Percentiles rank a stretch among this genome's conserved stretches.
These are phyloP conservation scores for Paramecium sexaurelia DNA, from an alignment of 73 alveolate species.

Conservation along the genomic window DNA sequence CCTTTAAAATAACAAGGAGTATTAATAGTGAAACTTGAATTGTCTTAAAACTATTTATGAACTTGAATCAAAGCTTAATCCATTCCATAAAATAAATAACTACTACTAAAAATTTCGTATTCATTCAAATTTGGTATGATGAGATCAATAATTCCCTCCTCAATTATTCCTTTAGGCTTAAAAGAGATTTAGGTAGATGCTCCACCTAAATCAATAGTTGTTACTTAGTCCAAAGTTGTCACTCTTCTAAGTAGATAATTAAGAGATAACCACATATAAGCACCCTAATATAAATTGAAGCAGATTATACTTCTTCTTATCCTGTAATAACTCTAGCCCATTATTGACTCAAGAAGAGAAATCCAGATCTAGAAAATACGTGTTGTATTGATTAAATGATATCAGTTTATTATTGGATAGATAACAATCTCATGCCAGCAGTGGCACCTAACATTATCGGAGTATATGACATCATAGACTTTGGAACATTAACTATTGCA, in stretches of 20 bases:
- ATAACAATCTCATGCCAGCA: conserved; percentile 64
- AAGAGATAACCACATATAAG: conserved; percentile 63
- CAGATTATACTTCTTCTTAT: conserved; percentile 5
- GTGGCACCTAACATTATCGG: conserved; percentile 68
- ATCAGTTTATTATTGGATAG: not conserved
- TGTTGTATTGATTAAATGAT: not conserved
- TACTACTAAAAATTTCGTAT: conserved; percentile 44
- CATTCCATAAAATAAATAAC: conserved; percentile 56
- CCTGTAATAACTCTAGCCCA: conserved; percentile 64
- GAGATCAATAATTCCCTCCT: conserved; percentile 18
- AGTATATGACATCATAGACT: conserved; percentile 19
- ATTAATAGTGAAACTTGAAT: not conserved
- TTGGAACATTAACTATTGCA: conserved; percentile 25
- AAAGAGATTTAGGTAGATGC: conserved; percentile 65
- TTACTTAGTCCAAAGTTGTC: not conserved
- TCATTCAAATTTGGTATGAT: conserved; percentile 59
- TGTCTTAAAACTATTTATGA: not conserved
- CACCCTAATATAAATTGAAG: not conserved
- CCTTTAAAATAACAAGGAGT: conserved; percentile 64
- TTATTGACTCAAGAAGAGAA: conserved; percentile 8
- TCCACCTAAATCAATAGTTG: conserved; percentile 66
- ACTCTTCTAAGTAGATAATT: conserved; percentile 5
- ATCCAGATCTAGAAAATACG: conserved; percentile 12
- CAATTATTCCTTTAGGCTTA: not conserved
- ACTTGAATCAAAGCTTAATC: conserved; percentile 38